These are phyloP conservation scores for Didymella glomerata DNA, from an alignment of 2,329 filamentous ascomycete species.

Conservation along the genomic window DNA sequence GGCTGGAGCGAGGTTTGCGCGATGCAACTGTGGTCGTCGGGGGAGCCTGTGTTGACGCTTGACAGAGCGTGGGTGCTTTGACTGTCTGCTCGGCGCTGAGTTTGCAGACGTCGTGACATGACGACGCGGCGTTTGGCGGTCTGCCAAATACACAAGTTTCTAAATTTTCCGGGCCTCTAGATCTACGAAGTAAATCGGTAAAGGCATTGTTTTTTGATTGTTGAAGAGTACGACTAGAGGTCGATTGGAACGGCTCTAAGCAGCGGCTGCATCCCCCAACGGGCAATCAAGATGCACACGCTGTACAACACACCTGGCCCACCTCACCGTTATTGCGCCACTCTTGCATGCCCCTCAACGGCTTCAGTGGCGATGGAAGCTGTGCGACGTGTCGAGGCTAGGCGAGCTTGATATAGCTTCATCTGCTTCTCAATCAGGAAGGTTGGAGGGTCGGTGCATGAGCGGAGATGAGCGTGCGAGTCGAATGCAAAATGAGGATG, in stretches of 20 bases:
- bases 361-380: not conserved
- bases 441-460: slow-evolving; percentile 6
- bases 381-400: slow-evolving; percentile 12
- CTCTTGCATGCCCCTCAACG: slow-evolving; percentile 7
- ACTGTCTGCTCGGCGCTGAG: not conserved
- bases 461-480: slow-evolving; percentile 2
- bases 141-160: slow-evolving; percentile 4
- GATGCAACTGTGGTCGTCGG: not conserved
- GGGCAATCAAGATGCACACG: not conserved
- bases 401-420: slow-evolving; percentile 4
- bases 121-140: slow-evolving; percentile 14
- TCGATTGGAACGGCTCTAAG: not conserved
- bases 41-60: not conserved
- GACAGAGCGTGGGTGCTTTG: slow-evolving; percentile 5
- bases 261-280: not conserved
- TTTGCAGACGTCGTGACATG: slow-evolving; percentile 8
- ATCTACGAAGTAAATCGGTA: not conserved
- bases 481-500: not conserved
- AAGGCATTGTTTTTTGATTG: not conserved
- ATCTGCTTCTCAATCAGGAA: not conserved
- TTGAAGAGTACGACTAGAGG: not conserved
- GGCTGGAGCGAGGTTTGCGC: not conserved
- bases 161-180: not conserved
- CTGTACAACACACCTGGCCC: slow-evolving; percentile 11
- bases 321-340: slow-evolving; percentile 14